These are phyloP conservation scores for Kregervanrija delftensis DNA, from an alignment of 805 yeast species.

Conservation along the genomic window DNA sequence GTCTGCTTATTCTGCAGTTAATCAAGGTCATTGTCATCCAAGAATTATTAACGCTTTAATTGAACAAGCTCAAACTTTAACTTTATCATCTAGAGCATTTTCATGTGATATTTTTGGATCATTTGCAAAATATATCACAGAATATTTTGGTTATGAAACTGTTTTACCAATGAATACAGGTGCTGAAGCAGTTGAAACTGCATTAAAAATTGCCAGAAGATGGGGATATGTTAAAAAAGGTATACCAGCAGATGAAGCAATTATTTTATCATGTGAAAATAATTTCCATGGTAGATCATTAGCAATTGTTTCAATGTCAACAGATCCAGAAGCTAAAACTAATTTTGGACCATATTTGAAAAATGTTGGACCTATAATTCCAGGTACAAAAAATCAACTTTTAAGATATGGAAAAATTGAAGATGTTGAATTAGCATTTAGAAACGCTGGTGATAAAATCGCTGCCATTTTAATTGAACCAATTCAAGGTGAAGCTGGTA, in stretches of 20 bases:
- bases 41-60: conserved; percentile 76
- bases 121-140: conserved; percentile 82
- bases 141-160: conserved; percentile 84
- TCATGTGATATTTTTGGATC: conserved; percentile 82
- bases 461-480: conserved; percentile 93
- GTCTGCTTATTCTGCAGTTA: conserved; percentile 94
- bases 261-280: conserved; percentile 77
- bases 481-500: conserved; percentile 98
- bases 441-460: conserved; percentile 76
- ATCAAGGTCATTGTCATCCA: conserved; percentile 98
- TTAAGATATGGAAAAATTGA: conserved; percentile 80
- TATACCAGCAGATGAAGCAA: conserved; percentile 77
- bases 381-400: conserved; percentile 56
- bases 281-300: conserved; percentile 97
- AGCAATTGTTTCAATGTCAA: conserved; percentile 92
- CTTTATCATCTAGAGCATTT: conserved; percentile 88
- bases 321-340: conserved; percentile 87
- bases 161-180: conserved; percentile 98
- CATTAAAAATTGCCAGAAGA: conserved; percentile 87
- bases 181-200: conserved; percentile 98
- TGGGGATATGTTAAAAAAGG: conserved; percentile 93
- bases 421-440: conserved; percentile 78
- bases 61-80: conserved; percentile 80
- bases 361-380: conserved; percentile 79
- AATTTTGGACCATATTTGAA: conserved; percentile 85